phyloP scores from a whole-genome alignment of 2,329 filamentous ascomycete species.

The Claviceps sp. region DNA sequence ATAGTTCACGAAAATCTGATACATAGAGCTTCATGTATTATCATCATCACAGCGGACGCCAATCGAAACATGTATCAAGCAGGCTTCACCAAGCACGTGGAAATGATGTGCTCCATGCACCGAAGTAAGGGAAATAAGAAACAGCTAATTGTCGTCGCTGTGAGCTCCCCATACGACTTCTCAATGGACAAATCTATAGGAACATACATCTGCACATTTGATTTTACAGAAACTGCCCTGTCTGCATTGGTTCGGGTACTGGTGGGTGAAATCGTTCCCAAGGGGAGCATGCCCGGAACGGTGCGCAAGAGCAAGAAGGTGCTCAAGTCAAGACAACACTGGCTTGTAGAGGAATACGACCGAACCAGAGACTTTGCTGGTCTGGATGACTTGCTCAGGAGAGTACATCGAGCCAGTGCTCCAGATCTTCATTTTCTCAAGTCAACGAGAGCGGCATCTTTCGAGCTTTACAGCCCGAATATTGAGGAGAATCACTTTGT shows the following conservation, averaged over 20 bases:
- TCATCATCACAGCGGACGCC: slow-evolving; percentile 85
- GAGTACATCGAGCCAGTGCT: slow-evolving; percentile 52
- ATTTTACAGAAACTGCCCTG: slow-evolving; percentile 88
- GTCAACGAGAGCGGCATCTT: slow-evolving; percentile 58
- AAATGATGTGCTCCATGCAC: slow-evolving; percentile 86
- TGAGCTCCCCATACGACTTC: slow-evolving; percentile 94
- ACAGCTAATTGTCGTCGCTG: slow-evolving; percentile 78
- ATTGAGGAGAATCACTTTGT: slow-evolving; percentile 80
- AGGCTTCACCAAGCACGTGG: slow-evolving; percentile 89
- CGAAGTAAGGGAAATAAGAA: slow-evolving; percentile 69
- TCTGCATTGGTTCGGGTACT: slow-evolving; percentile 71
- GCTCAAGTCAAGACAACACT: slow-evolving; percentile 81
- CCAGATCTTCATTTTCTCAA: slow-evolving; percentile 57
- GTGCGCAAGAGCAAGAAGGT: slow-evolving; percentile 78
- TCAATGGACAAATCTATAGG: slow-evolving; percentile 82
- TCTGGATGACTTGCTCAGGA: slow-evolving; percentile 61
- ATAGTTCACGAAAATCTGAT: slow-evolving; percentile 81
- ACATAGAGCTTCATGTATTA: slow-evolving; percentile 72
- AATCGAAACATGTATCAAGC: slow-evolving; percentile 90
- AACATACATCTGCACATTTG: slow-evolving; percentile 90
- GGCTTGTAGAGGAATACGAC: slow-evolving; percentile 85
- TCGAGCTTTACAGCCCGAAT: slow-evolving; percentile 56
- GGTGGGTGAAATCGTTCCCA: slow-evolving; percentile 57
- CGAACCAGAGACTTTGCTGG: slow-evolving; percentile 61
- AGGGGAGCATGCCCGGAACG: slow-evolving; percentile 54